Conservation (phyloP, 2,329 filamentous ascomycete genomes). For the Drechmeria coniospora region DNA sequence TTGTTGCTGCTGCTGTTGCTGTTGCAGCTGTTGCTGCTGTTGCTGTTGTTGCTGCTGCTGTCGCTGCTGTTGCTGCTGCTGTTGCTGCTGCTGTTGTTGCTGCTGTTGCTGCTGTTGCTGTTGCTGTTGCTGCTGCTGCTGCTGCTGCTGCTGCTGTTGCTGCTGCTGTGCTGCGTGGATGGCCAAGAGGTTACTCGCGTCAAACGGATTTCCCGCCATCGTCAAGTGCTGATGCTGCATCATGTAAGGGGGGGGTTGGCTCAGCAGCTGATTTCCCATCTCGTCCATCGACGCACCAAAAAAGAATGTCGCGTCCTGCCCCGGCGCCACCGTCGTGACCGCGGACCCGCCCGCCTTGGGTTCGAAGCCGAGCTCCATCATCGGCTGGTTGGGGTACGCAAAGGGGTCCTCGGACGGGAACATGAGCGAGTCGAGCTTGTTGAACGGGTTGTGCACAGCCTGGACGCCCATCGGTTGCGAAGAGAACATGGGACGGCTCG, state of each 20-base stretch:
- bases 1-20: constrained; percentile 5
- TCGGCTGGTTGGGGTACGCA: constrained; percentile 62
- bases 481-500: constrained; percentile 18
- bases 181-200: constrained; percentile 25
- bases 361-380: constrained; percentile 41
- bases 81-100: constrained; percentile 3
- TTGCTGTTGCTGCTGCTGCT: constrained; percentile 6
- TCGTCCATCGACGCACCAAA: constrained; percentile 42
- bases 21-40: no score
- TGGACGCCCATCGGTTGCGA: constrained; percentile 16
- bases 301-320: constrained; percentile 29
- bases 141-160: constrained; percentile 13
- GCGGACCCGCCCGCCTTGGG: constrained; percentile 17
- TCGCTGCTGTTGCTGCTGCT: constrained; percentile 12
- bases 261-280: constrained; percentile 59
- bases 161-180: constrained; percentile 15
- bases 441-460: constrained; percentile 30
- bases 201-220: constrained; percentile 28
- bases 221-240: constrained; percentile 32
- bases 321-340: constrained; percentile 16
- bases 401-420: constrained; percentile 67
- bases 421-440: constrained; percentile 65
- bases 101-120: constrained; percentile 10
- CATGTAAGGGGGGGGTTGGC: constrained; percentile 55
- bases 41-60: constrained; percentile 8